These are phyloP conservation scores for Linanthus parryae DNA, from an alignment of 148 eudicot genomes.

Conservation along the genomic window DNA sequence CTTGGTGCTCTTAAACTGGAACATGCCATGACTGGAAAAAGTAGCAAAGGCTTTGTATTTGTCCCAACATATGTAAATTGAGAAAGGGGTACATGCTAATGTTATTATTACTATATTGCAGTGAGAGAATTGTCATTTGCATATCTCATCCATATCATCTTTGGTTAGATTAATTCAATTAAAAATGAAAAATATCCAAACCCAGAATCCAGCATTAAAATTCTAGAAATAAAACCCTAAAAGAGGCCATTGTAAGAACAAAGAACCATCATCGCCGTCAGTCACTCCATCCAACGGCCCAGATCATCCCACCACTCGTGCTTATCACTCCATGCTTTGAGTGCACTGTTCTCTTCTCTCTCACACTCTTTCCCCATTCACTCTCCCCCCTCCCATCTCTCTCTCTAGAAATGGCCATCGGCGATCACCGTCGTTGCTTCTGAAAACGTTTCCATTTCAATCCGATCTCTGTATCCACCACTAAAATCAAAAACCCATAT, in stretches of 20 bases:
- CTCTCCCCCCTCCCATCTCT: neutral
- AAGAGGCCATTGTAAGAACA: conserved; percentile 11
- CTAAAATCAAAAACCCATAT: neutral
- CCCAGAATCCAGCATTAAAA: conserved; percentile 12
- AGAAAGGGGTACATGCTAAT: too few species aligned
- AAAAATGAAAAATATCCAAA: too few species aligned
- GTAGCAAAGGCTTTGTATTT: too few species aligned
- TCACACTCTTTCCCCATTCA: conserved; percentile 5
- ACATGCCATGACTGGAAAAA: too few species aligned
- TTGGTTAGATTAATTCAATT: too few species aligned
- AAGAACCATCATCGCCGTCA: conserved; percentile 16
- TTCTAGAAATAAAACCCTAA: conserved; percentile 18
- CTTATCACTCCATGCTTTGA: conserved; percentile 10
- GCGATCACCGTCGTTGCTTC: neutral
- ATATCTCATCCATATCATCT: too few species aligned
- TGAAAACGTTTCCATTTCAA: neutral
- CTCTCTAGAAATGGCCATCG: conserved; percentile 1
- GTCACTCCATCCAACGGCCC: conserved; percentile 13
- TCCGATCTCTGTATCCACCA: neutral
- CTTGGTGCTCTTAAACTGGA: too few species aligned
- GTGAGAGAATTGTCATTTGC: too few species aligned
- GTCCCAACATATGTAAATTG: too few species aligned
- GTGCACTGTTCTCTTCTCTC: conserved; percentile 1
- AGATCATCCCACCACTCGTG: conserved; percentile 11
- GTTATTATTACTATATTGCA: too few species aligned